These are phyloP conservation scores for Rugosomyces carneus DNA, from an alignment of 1,284 basidiomycete genomes.

Conservation along the genomic window DNA sequence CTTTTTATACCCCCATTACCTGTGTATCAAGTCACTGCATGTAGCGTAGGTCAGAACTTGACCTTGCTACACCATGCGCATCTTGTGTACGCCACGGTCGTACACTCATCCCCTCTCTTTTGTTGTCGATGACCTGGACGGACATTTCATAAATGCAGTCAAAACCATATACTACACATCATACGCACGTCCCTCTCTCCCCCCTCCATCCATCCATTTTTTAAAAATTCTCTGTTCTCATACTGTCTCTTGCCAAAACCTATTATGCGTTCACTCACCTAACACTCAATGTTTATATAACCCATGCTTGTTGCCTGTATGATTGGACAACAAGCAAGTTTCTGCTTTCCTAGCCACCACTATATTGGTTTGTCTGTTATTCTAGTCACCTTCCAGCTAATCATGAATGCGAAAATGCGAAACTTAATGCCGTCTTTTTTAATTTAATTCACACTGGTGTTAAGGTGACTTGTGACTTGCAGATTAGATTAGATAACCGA, in stretches of 20 bases:
- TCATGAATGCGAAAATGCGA: too few relatives aligned
- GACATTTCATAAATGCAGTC: conserved; percentile 24
- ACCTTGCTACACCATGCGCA: conserved; percentile 12
- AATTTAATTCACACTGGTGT: too few relatives aligned
- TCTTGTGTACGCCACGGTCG: conserved; percentile 17
- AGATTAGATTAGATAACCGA: neutral
- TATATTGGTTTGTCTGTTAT: too few relatives aligned
- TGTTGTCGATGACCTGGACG: conserved; percentile 22
- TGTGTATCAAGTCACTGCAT: conserved; percentile 15
- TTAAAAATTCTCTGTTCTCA: conserved; percentile 7
- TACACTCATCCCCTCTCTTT: conserved; percentile 19
- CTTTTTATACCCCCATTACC: conserved; percentile 17
- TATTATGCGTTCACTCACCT: conserved; percentile 12
- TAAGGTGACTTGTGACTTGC: neutral
- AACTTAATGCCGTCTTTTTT: too few relatives aligned
- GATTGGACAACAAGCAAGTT: too few relatives aligned
- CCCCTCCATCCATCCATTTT: conserved; percentile 10
- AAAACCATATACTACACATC: conserved; percentile 16
- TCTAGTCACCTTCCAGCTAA: too few relatives aligned
- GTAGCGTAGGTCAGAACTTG: conserved; percentile 14
- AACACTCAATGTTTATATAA: conserved; percentile 16
- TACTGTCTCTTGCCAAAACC: conserved; percentile 5
- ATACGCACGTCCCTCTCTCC: conserved; percentile 10
- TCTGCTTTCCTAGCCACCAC: too few relatives aligned
- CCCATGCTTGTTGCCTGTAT: neutral